Evolutionary conservation across 257 asterid genomes (phyloP).

Genomic region (Penstemon davidsonii): DNA sequence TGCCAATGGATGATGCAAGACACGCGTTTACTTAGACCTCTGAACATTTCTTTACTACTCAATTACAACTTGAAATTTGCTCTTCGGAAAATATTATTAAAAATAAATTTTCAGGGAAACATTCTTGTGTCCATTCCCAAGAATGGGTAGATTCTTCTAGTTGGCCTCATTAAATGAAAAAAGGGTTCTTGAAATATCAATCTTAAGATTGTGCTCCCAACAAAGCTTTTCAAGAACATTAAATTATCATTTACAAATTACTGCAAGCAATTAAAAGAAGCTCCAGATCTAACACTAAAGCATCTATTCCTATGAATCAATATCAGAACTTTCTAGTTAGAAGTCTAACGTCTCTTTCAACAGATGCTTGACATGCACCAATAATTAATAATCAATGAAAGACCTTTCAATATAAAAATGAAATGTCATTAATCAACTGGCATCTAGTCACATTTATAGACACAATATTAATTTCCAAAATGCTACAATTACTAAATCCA

Average conservation of each 20-base stretch:
- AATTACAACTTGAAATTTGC: too few relatives aligned
- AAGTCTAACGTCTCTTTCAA: constrained; percentile 9
- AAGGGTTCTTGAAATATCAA: too few relatives aligned
- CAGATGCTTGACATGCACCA: background rate
- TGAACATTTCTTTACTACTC: too few relatives aligned
- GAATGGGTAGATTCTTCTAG: too few relatives aligned
- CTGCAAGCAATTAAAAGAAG: background rate
- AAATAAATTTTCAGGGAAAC: too few relatives aligned
- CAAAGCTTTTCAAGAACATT: background rate
- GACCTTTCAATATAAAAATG: background rate
- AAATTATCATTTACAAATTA: background rate
- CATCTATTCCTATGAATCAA: too few relatives aligned
- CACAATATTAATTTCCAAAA: background rate
- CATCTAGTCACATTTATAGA: background rate
- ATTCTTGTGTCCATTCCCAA: too few relatives aligned
- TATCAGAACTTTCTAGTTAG: background rate
- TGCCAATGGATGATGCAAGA: background rate
- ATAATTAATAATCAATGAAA: background rate
- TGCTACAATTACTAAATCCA: background rate
- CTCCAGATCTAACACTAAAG: background rate
- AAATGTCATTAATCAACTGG: background rate
- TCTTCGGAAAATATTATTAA: too few relatives aligned
- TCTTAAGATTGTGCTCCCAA: background rate
- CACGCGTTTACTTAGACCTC: background rate
- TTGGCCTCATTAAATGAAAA: too few relatives aligned